A percentile compares a stretch with the other conserved stretches of the same genome.
These are phyloP conservation scores for Euryodendron excelsum DNA, from an alignment of 148 eudicot genomes.

Conservation along the genomic window DNA sequence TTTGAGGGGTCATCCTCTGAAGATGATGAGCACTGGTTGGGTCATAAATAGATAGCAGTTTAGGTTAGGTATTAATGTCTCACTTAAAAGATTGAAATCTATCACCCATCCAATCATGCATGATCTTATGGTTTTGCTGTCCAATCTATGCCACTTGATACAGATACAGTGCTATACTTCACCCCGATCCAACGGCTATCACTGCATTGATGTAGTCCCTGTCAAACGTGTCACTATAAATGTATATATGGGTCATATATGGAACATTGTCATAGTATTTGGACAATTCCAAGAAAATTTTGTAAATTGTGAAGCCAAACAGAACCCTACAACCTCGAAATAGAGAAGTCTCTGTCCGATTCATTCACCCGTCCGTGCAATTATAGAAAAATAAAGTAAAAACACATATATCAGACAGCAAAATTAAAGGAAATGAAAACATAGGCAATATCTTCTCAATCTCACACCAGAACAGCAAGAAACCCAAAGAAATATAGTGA, in stretches of 20 bases:
- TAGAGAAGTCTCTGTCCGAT: neutral
- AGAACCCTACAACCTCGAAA: conserved; percentile 5
- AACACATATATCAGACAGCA: too few relatives aligned
- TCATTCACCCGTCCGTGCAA: conserved; percentile 29
- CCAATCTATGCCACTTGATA: neutral
- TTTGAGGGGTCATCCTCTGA: neutral
- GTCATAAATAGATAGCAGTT: neutral
- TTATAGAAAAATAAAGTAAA: conserved; percentile 4
- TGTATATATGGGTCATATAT: too few relatives aligned
- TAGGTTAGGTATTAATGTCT: neutral
- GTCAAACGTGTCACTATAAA: too few relatives aligned
- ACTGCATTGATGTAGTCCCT: neutral
- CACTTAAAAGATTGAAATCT: neutral
- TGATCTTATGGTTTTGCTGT: neutral
- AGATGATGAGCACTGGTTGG: neutral
- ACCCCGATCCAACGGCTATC: neutral
- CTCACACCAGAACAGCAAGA: too few relatives aligned
- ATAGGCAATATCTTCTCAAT: neutral
- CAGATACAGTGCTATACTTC: too few relatives aligned
- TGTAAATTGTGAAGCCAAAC: neutral
- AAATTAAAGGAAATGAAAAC: too few relatives aligned
- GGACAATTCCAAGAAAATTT: neutral
- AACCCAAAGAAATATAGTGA: neutral
- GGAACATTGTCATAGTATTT: too few relatives aligned
- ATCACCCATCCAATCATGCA: neutral